Percentiles rank a stretch among this genome's conserved stretches.
Evolutionary conservation across 176 grass and related monocot genomes (phyloP).

Genomic region (Phyllostachys edulis): DNA sequence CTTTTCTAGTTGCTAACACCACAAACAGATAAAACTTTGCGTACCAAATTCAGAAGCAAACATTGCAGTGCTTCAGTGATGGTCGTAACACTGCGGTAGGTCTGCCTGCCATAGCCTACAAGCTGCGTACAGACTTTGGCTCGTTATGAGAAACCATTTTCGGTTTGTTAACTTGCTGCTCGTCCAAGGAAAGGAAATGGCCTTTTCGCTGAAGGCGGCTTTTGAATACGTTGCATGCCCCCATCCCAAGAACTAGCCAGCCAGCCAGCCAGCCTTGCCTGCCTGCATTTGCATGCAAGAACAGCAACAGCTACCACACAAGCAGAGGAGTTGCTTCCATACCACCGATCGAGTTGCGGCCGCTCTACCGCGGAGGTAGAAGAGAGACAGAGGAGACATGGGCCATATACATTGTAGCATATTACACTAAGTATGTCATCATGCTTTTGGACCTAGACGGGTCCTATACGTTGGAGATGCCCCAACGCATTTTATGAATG

Average conservation of each 20-base stretch:
- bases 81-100: neutral
- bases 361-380: too few species aligned
- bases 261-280: neutral
- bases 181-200: constrained; percentile 30
- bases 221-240: constrained; percentile 43
- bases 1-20: neutral
- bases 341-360: too few species aligned
- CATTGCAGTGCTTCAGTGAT: neutral
- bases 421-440: too few species aligned
- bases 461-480: too few species aligned
- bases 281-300: constrained; percentile 31
- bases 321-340: too few species aligned
- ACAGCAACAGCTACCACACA: constrained; percentile 41
- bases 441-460: too few species aligned
- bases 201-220: neutral
- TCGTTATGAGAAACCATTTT: constrained; percentile 24
- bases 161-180: constrained; percentile 40
- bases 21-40: neutral
- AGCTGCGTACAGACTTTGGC: constrained; percentile 4
- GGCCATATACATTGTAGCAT: too few species aligned
- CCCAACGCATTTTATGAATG: too few species aligned
- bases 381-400: too few species aligned
- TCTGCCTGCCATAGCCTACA: neutral
- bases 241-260: constrained; percentile 19
- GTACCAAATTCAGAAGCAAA: neutral